Conservation (phyloP, 345 rosid species). For the Zanthoxylum bungeanum region DNA sequence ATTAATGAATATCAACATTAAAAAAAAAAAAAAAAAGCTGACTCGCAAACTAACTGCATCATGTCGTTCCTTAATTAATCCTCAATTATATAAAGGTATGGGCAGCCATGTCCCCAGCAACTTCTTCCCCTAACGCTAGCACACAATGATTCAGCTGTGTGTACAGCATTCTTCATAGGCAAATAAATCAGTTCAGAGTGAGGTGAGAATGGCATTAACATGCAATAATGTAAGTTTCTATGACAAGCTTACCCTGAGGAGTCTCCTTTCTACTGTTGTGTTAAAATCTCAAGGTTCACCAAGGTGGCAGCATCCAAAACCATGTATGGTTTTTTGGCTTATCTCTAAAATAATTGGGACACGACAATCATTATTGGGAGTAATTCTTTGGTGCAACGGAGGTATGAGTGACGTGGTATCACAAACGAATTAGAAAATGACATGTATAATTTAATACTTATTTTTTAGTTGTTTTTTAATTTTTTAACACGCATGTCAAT, state of each 20-base stretch:
- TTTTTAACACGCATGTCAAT: too few relatives aligned
- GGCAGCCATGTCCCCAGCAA: conserved; percentile 91
- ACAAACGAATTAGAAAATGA: too few relatives aligned
- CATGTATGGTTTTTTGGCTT: conserved; percentile 71
- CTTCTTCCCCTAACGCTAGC: conserved; percentile 86
- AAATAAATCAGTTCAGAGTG: conserved; percentile 19
- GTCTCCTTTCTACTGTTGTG: conserved; percentile 88
- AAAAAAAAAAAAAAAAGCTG: conserved; percentile 22
- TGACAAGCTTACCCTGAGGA: conserved; percentile 60
- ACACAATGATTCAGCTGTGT: conserved; percentile 90
- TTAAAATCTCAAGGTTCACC: conserved; percentile 96
- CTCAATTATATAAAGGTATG: conserved; percentile 67
- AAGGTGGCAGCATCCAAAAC: conserved; percentile 95
- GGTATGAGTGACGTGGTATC: too few relatives aligned
- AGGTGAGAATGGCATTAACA: not conserved
- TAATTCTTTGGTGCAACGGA: too few relatives aligned
- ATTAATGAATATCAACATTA: not conserved
- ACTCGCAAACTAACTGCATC: conserved; percentile 87
- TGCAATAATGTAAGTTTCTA: conserved; percentile 6
- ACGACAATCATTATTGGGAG: too few relatives aligned
- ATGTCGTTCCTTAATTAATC: conserved; percentile 82
- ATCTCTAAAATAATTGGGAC: too few relatives aligned
- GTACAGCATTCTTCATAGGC: conserved; percentile 68
- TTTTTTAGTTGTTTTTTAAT: too few relatives aligned
- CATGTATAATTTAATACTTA: too few relatives aligned